Conservation (phyloP, 345 rosid species). For the Populus davidiana region DNA sequence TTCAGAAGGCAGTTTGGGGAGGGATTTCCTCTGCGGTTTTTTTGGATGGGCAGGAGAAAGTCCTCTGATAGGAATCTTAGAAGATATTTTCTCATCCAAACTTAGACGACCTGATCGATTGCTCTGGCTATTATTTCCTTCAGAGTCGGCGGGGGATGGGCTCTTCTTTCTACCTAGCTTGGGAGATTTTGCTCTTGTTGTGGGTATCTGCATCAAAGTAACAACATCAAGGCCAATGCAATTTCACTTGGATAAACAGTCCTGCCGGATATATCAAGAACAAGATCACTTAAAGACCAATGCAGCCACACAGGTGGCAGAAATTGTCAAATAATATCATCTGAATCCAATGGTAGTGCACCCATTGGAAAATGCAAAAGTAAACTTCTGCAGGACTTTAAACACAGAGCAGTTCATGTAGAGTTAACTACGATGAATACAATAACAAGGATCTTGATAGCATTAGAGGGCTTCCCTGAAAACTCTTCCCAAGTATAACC, state of each 20-base stretch:
- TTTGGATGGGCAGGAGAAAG: slow-evolving; percentile 45
- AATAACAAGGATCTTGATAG: background rate
- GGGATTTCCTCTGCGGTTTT: slow-evolving; percentile 74
- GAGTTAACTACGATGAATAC: background rate
- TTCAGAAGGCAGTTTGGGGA: slow-evolving; percentile 89
- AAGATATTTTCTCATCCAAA: slow-evolving; percentile 59
- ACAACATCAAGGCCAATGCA: background rate
- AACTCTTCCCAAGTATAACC: background rate
- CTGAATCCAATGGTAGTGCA: background rate
- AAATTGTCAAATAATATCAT: background rate
- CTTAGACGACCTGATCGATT: slow-evolving; percentile 49
- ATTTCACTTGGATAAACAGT: background rate
- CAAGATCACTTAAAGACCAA: background rate
- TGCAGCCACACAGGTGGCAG: background rate
- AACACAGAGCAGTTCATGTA: background rate
- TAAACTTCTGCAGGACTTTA: background rate
- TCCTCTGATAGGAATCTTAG: slow-evolving; percentile 43
- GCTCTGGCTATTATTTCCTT: slow-evolving; percentile 40
- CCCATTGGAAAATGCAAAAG: background rate
- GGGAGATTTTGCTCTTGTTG: slow-evolving; percentile 96
- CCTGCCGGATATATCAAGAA: background rate
- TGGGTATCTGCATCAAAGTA: slow-evolving; percentile 58
- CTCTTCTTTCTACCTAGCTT: slow-evolving; percentile 87
- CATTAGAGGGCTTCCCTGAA: background rate
- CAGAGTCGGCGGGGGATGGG: slow-evolving; percentile 41